Conservation (phyloP, 257 asterid species). For the Fraxinus cuspidata region DNA sequence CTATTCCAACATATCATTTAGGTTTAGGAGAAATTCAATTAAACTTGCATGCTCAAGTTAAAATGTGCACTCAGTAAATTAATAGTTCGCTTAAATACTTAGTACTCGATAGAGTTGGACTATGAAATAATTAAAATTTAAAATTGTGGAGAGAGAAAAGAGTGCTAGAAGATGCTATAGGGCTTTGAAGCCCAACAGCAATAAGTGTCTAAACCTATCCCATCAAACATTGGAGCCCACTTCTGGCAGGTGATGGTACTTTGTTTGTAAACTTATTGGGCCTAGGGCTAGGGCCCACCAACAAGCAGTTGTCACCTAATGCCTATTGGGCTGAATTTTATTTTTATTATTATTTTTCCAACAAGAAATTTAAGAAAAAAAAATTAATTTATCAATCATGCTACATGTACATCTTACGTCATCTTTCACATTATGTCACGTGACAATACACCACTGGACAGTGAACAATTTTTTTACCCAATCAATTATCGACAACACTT, state of each 20-base stretch:
- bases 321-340: neutral
- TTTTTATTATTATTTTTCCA: neutral
- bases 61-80: too few species aligned
- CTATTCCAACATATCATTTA: too few species aligned
- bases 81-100: too few species aligned
- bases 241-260: slow-evolving; percentile 6
- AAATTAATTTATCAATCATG: neutral
- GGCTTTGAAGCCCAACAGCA: slow-evolving; percentile 31
- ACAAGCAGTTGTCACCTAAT: neutral
- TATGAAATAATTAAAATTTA: too few species aligned
- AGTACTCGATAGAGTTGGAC: too few species aligned
- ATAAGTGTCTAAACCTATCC: slow-evolving; percentile 12
- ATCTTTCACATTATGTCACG: too few species aligned
- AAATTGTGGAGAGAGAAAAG: neutral
- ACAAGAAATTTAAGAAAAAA: neutral
- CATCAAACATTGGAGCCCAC: slow-evolving; percentile 45
- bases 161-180: neutral
- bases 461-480: too few species aligned
- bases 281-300: neutral
- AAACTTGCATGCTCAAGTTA: too few species aligned
- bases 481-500: too few species aligned
- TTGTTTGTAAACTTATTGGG: neutral
- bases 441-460: too few species aligned
- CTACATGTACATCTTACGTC: too few species aligned
- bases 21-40: too few species aligned